Base-by-base conservation (phyloP, 2,329 filamentous ascomycete genomes). In the Talaromyces sp. region DNA sequence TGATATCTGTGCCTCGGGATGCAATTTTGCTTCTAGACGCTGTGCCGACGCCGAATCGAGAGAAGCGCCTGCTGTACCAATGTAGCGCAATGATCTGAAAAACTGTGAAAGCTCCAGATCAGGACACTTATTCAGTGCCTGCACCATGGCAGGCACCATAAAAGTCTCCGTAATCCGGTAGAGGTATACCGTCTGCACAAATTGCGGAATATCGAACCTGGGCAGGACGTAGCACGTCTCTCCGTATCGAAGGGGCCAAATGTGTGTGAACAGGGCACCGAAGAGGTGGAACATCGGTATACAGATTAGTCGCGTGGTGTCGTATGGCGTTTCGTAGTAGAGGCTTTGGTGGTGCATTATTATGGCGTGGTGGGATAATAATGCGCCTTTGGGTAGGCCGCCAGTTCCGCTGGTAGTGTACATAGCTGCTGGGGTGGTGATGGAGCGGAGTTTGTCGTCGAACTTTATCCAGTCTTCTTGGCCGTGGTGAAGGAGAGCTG, bases 331-430 rank as follows among this genome's bases (percentile, higher is more conserved):
- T 61, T 72, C 76, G 62, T 70, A 81, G 69, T 71, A 77, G 73
- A 70, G 82, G 74, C 49, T 78, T 72, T 65, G 75, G 68, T 65
- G 78, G 71, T 87, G 83, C 1, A 86, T 83, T 22, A 86, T 77
- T 50, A 87, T 79, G 54, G 87, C 87, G 68, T 82, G 77, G 71
- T 89, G 87, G 0, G 85, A 84, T 61, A 88, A 74, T 68, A 84
- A 79, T 5, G 86, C 85, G 0, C 84, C 85, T 71, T 89, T 89
- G 6, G 86, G 86, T 3, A 88, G 73, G 0, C 85, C 85, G 0
- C 86, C 87, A 0, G 86, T 89, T 1, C 86, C 86, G 54, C 82
- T 85, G 67, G 82, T 86, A 70, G 84, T 86, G 64, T 78, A 80
- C 74, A 80, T 81, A 71, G 74, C 84, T 27, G 78, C 86, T 22